Conservation (phyloP, 1,284 basidiomycete genomes). For the Trichosporon inkin region DNA sequence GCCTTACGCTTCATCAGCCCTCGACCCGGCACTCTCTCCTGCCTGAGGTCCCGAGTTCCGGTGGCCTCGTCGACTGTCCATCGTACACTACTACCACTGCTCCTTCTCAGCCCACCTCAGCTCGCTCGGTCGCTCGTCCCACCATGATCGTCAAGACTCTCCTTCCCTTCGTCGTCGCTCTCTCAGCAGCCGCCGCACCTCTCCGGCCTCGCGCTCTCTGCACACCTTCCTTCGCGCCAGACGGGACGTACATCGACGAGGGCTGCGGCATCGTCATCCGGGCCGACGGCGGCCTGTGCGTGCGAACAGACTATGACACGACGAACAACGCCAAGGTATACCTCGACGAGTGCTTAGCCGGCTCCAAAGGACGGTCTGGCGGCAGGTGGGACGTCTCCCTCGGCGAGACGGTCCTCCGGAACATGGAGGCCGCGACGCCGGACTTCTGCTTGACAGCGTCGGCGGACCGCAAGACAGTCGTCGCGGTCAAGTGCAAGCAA, state of each 20-base stretch:
- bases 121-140: not conserved
- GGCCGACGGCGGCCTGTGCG: not conserved
- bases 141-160: not conserved
- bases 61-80: not conserved
- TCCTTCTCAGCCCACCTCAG: not conserved
- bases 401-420: not conserved
- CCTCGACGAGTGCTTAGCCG: not conserved
- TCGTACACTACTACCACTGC: not conserved
- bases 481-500: not conserved
- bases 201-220: not conserved
- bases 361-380: not conserved
- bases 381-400: constrained; percentile 1
- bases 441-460: not conserved
- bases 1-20: too few species aligned
- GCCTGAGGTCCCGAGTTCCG: too few species aligned
- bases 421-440: not conserved
- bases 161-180: not conserved
- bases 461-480: not conserved
- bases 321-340: not conserved
- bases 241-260: not conserved
- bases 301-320: not conserved
- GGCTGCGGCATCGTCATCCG: not conserved
- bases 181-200: not conserved
- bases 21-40: too few species aligned
- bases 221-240: not conserved